Base-by-base conservation (phyloP, 2,329 filamentous ascomycete species). In the Trichoderma arundinaceum region DNA sequence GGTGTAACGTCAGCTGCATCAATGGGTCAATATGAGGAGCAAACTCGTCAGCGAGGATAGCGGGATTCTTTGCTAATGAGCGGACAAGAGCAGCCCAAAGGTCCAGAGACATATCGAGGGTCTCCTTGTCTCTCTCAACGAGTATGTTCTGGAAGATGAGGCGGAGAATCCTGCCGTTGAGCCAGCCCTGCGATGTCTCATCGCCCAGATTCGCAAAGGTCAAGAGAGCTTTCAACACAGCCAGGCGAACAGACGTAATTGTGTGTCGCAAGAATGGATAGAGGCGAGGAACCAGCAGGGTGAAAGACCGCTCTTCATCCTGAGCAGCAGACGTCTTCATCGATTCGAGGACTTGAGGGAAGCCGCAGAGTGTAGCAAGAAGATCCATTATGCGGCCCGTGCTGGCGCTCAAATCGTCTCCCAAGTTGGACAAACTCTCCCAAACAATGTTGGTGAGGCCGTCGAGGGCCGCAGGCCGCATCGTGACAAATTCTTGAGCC, bases 331-430 rank as follows among this genome's bases (percentile, higher is more conserved):
- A 97, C 35, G 83, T 81, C 78, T 96, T 96, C 95, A 99, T 99
- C 13, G 94, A 91, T 67, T 94, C 88, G 38, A 99, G 81, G 7
- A 98, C 94, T 79, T 97, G 88, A 0, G 92, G 92, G 80, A 97
- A 99, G 69, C 93, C 91, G 80, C 95, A 99, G 1, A 99, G 87
- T 67, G 95, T 98, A 13, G 96, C 95, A 17, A 99, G 84, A 46
- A 99, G 86, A 76, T 99, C 96, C 96, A 99, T 99, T 63, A 99
- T 96, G 65, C 93, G 96, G 54, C 95, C 95, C 9, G 96, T 99
- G 76, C 95, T 98, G 4, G 95, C 95, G 76, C 94, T 98, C 17
- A 99, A 84, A 74, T 99, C 95, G 75, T 99, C 95, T 69, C 94
- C 94, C n/a, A 99, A 83, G 75, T 96, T 96, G 3, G 94, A 96